A percentile compares a stretch with the other conserved stretches of the same genome.
These are phyloP conservation scores for Coemansia pectinata DNA, from an alignment of 192 early-diverging fungal genomes.

Conservation along the genomic window DNA sequence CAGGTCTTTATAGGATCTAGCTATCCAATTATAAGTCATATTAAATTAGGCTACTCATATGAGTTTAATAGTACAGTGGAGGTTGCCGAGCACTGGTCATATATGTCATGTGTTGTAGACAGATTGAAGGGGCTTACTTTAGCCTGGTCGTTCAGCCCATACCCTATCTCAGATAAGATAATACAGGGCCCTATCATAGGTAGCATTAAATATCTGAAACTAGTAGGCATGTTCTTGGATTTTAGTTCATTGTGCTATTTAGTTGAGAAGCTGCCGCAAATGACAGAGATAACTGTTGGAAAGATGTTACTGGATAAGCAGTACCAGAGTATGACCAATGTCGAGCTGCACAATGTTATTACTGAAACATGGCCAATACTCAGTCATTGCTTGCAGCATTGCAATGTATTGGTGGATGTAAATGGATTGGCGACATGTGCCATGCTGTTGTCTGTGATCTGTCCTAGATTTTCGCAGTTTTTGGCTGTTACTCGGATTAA, in stretches of 20 bases:
- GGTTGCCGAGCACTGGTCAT: background rate
- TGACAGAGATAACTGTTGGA: background rate
- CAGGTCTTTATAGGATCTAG: background rate
- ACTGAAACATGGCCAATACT: background rate
- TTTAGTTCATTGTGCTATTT: background rate
- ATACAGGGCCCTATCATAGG: background rate
- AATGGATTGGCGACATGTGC: background rate
- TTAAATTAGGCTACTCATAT: background rate
- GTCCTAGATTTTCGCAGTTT: background rate
- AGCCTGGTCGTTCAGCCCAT: background rate
- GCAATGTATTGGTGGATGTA: background rate
- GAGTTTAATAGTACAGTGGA: background rate
- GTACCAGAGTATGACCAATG: background rate
- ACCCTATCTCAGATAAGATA: background rate
- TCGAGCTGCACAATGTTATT: background rate
- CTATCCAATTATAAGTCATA: background rate
- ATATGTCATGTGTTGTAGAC: background rate
- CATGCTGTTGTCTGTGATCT: background rate
- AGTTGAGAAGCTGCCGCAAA: background rate
- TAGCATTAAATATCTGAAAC: background rate
- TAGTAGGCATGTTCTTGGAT: background rate
- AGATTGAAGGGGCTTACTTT: background rate
- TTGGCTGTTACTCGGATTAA: background rate
- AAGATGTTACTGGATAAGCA: background rate
- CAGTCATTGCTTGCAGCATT: background rate